Evolutionary conservation across 2,329 filamentous ascomycete genomes (phyloP), one percentile per base, ranked within the genome.

Genomic region (Neoascochyta sp.): DNA sequence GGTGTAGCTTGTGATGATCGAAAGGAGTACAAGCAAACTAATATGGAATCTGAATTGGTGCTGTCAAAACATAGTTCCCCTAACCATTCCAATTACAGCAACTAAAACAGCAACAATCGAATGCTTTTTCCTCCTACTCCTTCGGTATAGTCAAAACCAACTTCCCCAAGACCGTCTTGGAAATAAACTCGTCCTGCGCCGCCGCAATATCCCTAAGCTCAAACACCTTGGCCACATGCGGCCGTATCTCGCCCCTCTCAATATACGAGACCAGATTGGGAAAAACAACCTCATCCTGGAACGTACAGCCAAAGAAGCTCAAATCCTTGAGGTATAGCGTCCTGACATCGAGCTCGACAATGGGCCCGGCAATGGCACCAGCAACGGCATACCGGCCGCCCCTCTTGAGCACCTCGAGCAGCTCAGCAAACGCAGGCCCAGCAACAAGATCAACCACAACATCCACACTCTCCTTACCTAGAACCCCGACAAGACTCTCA

Each of bases 281-380:
- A 16, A 42, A 42, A 8, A 42, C 35, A 13, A 25, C 35, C 5
- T 36, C 25, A 9, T 42, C 35, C 22, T 39, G 39, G 9, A 39
- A 39, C 16, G 39, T 39, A 14, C 39, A 42, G 3, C 39, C 39
- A 15, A 39, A 36, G 24, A 42, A 42, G 21, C 39, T 39, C 7
- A 42, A 11, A 25, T 42, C 32, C 24, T 42, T 42, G 5, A 39
- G 15, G 17, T 39, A 42, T 8, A 42, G 12, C 7, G 32, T 42
- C 4, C 39, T 22, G 4, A 42, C 18, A 31, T 42, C 35, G 5
- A 39, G 20, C 11, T 42, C 39, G 4, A 36, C 35, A 7, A 39
- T 32, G 11, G 39, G 35, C 4, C 32, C 35, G 5, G 35, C 35
- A n/a, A 42, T 42, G 4, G 39, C 35, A 4, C 39, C 39, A 23